Evolutionary conservation across 495 filamentous ascomycete species (phyloP).

Genomic region (Penicillium parvum): DNA sequence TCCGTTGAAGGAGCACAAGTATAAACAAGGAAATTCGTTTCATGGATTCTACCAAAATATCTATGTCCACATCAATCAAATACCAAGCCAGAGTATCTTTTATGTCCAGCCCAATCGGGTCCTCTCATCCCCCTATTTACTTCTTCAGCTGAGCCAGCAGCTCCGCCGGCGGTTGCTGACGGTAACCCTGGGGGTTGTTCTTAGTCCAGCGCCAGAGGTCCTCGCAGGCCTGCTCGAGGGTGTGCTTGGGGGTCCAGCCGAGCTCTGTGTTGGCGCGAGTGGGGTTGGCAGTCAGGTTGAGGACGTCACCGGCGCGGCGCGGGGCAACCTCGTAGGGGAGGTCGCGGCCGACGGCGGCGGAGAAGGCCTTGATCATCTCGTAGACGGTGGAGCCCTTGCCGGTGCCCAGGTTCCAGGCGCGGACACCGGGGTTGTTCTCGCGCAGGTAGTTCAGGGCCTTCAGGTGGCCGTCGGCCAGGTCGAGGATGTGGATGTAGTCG

Average conservation of each 20-base stretch:
- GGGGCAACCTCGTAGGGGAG: slow-evolving; percentile 83
- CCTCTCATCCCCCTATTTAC: slow-evolving; percentile 19
- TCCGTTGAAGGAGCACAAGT: neutral
- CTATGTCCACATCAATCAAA: slow-evolving; percentile 20
- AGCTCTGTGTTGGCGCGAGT: slow-evolving; percentile 82
- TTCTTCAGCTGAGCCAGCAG: slow-evolving; percentile 71
- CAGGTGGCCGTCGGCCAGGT: slow-evolving; percentile 84
- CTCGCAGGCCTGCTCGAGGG: slow-evolving; percentile 86
- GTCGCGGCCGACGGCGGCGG: slow-evolving; percentile 73
- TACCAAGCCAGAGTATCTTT: slow-evolving; percentile 4
- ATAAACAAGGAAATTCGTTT: slow-evolving; percentile 43
- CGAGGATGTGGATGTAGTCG: slow-evolving; percentile 80
- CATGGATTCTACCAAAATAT: slow-evolving; percentile 31
- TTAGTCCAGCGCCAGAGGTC: slow-evolving; percentile 93
- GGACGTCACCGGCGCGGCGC: slow-evolving; percentile 81
- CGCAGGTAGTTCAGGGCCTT: slow-evolving; percentile 90
- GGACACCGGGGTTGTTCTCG: slow-evolving; percentile 82
- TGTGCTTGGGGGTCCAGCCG: slow-evolving; percentile 84
- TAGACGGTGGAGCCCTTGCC: slow-evolving; percentile 92
- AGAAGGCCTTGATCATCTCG: slow-evolving; percentile 96
- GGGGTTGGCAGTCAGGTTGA: slow-evolving; percentile 92
- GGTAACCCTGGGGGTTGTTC: slow-evolving; percentile 94
- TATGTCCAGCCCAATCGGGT: neutral
- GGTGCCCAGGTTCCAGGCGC: slow-evolving; percentile 97
- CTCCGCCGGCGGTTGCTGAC: slow-evolving; percentile 81